A percentile compares a stretch with the other conserved stretches of the same genome.
Conservation (phyloP, 2,329 filamentous ascomycete genomes). For the Trichophyton rubrum region DNA sequence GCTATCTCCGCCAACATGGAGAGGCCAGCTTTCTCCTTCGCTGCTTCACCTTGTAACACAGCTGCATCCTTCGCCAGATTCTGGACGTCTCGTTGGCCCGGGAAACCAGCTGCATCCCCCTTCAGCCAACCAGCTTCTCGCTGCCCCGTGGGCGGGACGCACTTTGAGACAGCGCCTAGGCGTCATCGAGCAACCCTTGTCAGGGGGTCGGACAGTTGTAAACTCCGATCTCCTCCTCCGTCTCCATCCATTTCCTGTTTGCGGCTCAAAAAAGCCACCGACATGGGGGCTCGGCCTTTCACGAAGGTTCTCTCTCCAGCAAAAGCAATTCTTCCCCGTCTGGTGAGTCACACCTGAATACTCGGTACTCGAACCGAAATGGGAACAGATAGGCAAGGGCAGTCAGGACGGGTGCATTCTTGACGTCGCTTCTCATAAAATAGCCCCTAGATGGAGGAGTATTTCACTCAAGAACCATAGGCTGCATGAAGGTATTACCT, state of each 20-base stretch:
- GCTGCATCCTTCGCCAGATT: not conserved
- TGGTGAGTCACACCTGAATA: not conserved
- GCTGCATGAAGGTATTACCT: too few relatives aligned
- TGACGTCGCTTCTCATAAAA: too few relatives aligned
- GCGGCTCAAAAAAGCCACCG: not conserved
- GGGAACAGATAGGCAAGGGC: too few relatives aligned
- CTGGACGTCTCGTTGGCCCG: not conserved
- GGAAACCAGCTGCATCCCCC: not conserved
- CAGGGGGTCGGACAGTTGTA: slow-evolving; percentile 2
- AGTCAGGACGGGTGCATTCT: too few relatives aligned
- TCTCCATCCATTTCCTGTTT: not conserved
- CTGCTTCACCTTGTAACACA: not conserved
- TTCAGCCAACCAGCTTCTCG: not conserved
- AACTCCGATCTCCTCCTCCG: not conserved
- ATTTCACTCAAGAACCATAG: too few relatives aligned
- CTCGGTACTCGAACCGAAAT: too few relatives aligned
- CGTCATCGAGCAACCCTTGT: not conserved
- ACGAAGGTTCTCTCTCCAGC: not conserved
- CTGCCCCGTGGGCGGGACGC: not conserved
- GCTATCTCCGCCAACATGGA: not conserved
- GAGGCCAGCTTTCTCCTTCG: not conserved
- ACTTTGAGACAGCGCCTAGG: not conserved
- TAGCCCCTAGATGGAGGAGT: too few relatives aligned
- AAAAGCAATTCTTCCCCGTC: not conserved
- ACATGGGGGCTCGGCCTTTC: not conserved